Base-by-base conservation (phyloP, 2,329 filamentous ascomycete species). In the Phaeosphaeriaceae sp. region DNA sequence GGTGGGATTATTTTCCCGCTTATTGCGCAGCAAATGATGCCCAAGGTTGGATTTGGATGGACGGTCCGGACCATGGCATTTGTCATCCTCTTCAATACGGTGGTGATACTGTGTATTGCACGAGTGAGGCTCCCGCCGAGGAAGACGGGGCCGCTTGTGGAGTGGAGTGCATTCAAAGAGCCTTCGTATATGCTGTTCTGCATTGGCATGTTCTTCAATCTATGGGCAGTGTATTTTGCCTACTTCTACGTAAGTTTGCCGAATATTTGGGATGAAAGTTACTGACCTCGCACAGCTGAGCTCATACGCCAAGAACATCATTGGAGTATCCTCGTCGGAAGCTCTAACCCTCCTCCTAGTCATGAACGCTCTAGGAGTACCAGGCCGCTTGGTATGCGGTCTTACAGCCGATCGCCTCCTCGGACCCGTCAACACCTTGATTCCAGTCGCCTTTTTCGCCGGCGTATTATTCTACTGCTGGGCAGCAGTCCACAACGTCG, bases 51-150 rank as follows among this genome's bases (percentile, higher is more conserved):
- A 6, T 90, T 88, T 67, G 80, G 80, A 0, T 89, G 87, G 86
- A 88, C 88, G 0, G 80, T 88, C 42, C 79, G 88, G 0, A 82
- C 83, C 0, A 79, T 89, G 49, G 87, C 85, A 0, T 83, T 55
- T 19, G 57, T 55, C 7, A 35, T 55, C 15, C n/a, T 23, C n/a
- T 44, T 55, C 22, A 50, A 44, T 32, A 22, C 54, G 1, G 28
- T 62, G 13, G 28, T 59, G 24, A 53, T 57, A 2, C 26, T 52
- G 19, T 5, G 48, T 4, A 44, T 54, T 13, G 43, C 44, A 15
- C 54, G 56, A 11, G 40, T 50, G 10, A 49, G 54, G 6, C 60
- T 80, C 6, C 78, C 79, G 13, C 78, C 78, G 0, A 64, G 78
- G 15, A 76, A 74, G 52, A 72, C 71, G 1, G 78, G 77, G 1